Percentiles rank a stretch among this genome's conserved stretches.
phyloP scores from a whole-genome alignment of 2,329 filamentous ascomycete genomes.

The Trichoderma gracile region DNA sequence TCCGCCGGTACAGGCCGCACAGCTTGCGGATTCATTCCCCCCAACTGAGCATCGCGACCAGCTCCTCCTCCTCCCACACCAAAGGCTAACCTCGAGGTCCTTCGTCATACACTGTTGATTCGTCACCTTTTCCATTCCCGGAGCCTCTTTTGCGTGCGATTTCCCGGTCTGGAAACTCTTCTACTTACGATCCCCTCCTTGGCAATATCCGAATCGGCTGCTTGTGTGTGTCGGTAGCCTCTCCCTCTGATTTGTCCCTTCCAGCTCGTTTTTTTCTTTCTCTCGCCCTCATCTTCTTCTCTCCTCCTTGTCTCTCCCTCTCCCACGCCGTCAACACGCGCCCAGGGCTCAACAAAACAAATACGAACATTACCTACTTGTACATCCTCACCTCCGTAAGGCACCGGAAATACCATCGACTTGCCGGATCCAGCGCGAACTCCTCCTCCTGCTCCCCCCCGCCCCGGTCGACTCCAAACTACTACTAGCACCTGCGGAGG shows the following conservation, averaged over 20 bases:
- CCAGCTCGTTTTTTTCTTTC: background rate
- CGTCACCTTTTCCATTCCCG: constrained; percentile 3
- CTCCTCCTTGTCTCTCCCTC: constrained; percentile 1
- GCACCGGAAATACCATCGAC: background rate
- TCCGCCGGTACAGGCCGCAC: background rate
- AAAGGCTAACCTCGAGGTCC: background rate
- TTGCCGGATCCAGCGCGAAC: constrained; percentile 11
- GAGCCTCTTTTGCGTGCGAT: background rate
- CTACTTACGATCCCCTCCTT: background rate
- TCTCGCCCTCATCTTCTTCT: background rate
- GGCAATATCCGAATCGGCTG: background rate
- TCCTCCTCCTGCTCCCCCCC: constrained; percentile 9
- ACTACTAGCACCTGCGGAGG: background rate
- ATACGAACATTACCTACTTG: background rate
- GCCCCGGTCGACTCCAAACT: background rate
- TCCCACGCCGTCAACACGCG: background rate
- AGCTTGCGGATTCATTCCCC: background rate
- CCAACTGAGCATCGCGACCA: background rate
- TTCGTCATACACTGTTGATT: background rate
- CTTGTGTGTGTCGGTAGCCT: background rate
- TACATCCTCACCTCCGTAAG: too few relatives aligned
- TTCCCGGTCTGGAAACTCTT: background rate
- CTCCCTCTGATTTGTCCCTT: background rate
- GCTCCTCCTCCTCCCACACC: constrained; percentile 6
- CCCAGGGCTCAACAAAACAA: background rate